These are phyloP conservation scores for Oxyria digyna DNA, from an alignment of 148 eudicot species.

Conservation along the genomic window DNA sequence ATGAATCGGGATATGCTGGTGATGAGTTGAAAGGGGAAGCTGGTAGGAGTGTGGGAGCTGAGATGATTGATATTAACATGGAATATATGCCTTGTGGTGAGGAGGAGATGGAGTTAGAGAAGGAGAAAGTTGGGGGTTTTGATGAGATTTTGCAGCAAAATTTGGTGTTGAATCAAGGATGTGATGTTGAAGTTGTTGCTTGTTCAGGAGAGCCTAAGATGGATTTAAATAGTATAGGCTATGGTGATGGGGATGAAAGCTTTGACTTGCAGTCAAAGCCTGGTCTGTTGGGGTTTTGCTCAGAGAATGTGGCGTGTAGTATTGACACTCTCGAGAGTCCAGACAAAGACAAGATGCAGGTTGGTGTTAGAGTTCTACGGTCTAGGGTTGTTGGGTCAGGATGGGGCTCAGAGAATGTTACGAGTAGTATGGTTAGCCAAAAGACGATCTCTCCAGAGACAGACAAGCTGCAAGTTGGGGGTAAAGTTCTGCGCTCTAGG, in stretches of 20 bases:
- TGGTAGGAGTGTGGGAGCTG: background rate
- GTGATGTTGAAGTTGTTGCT: slow-evolving; percentile 5
- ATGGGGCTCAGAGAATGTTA: slow-evolving; percentile 7
- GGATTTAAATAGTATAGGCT: background rate
- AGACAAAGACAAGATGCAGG: slow-evolving; percentile 10
- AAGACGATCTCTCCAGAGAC: slow-evolving; percentile 10
- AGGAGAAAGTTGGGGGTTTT: background rate
- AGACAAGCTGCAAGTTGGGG: slow-evolving; percentile 9
- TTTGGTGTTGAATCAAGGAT: background rate
- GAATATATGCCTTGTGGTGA: slow-evolving; percentile 5
- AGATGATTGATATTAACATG: background rate
- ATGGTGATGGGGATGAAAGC: background rate
- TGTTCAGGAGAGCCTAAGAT: background rate
- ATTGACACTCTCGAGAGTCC: slow-evolving; percentile 4
- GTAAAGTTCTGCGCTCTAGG: slow-evolving; percentile 29
- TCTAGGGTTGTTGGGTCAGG: slow-evolving; percentile 17
- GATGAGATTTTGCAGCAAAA: background rate
- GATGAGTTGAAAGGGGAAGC: too few species aligned
- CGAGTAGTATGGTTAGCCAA: slow-evolving; percentile 2
- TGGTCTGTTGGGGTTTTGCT: background rate
- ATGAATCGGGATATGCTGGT: background rate
- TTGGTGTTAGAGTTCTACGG: slow-evolving; percentile 21
- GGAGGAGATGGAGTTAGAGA: background rate
- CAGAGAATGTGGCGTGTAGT: slow-evolving; percentile 8
- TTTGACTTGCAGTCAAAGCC: slow-evolving; percentile 1